Conservation (phyloP, 2,329 filamentous ascomycete genomes). For the Aspergillus novoparasiticus region DNA sequence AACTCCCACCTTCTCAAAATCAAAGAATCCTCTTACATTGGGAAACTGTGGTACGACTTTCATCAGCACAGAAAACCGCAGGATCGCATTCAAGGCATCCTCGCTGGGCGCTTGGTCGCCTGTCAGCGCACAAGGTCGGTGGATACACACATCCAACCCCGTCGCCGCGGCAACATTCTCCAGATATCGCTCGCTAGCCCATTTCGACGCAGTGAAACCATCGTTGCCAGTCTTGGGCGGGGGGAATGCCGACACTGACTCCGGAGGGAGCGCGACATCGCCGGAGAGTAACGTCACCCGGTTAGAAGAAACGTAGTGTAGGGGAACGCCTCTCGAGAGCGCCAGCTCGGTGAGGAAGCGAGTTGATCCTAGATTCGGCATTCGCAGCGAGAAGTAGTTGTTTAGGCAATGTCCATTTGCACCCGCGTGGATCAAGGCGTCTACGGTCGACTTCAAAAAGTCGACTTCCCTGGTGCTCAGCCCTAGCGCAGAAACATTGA, state of each 20-base stretch:
- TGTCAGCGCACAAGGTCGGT: neutral
- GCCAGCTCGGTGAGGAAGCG: slow-evolving; percentile 24
- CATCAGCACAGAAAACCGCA: neutral
- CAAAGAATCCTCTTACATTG: neutral
- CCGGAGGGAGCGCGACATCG: slow-evolving; percentile 13
- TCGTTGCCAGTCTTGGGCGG: neutral
- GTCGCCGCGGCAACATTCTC: neutral
- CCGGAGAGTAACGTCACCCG: neutral
- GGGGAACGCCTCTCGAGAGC: slow-evolving; percentile 4
- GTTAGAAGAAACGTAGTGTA: slow-evolving; percentile 31
- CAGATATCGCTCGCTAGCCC: neutral
- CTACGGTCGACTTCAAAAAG: slow-evolving; percentile 32
- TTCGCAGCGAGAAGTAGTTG: slow-evolving; percentile 28
- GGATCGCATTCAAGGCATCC: neutral
- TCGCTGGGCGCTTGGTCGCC: neutral
- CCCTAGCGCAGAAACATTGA: slow-evolving; percentile 40
- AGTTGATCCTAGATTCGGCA: slow-evolving; percentile 28
- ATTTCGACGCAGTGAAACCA: slow-evolving; percentile 1
- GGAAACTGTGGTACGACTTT: slow-evolving; percentile 1
- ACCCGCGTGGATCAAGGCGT: slow-evolving; percentile 58
- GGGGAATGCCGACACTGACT: slow-evolving; percentile 12
- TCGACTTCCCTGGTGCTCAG: slow-evolving; percentile 34
- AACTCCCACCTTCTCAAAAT: neutral
- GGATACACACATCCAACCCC: neutral
- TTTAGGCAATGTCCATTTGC: slow-evolving; percentile 39